Base-by-base conservation (phyloP, 352 stramenopile genomes). In the Pythium insidiosum region DNA sequence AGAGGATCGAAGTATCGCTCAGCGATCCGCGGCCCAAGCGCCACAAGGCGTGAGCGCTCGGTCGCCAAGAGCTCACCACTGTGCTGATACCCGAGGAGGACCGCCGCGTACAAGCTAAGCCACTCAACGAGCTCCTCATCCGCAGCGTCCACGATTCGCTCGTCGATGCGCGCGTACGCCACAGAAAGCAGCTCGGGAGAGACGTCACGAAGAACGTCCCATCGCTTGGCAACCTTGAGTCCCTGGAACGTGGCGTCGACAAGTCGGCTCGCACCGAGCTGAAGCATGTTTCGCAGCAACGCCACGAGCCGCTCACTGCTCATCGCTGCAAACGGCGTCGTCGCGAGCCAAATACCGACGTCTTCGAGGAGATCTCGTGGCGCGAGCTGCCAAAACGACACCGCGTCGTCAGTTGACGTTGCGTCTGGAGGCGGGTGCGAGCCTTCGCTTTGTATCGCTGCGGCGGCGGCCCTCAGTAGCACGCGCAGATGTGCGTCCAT, bases 41-140 rank as follows among this genome's bases (percentile, higher is more conserved):
- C 44, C 11, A 66, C 46, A 19, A 94, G 38, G 52, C 82, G 54
- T 3, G 47, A 31, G 23, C 70, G 57, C 41, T 65, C 71, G 36
- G 48, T 56, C 41, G 62, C 43, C 41, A 78, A 83, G 15, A 92
- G 39, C 26, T 75, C 61, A 5, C 71, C 69, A 10, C 69, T 71
- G 56, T 92, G 82, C 63, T 94, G 82, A 47, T 70, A 90, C 0
- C 82, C 79, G 12, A 84, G 60, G 23, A 94, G 37, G 13, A 91
- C 60, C 56, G 83, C 59, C 35, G 56, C 45, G 47, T 73, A 92
- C n/a, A 89, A 67, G 9, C 43, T 26, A 43, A 87, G 43, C 18
- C 45, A 47, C 18, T 48, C 16, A 5, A 39, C 16, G 15, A 63
- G 63, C 58, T 43, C 26, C 21, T 58, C 34, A 43, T 35, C 0